phyloP scores from a whole-genome alignment of 164 flowering plant species.

The Santalum album region DNA sequence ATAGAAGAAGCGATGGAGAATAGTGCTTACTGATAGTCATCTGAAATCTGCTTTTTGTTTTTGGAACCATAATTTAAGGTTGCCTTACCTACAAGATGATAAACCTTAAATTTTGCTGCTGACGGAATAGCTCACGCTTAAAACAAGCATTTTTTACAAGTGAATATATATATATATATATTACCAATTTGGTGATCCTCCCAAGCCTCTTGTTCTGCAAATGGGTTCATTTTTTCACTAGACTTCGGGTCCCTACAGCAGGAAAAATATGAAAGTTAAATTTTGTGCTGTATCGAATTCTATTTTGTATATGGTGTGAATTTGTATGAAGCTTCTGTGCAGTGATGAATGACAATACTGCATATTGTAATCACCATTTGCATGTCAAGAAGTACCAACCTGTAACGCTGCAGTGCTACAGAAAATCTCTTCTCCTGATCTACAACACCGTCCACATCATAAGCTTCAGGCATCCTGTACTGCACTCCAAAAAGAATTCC shows the following conservation, averaged over 20 bases:
- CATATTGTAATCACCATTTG: neutral
- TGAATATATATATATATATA: neutral
- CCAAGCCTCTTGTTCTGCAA: slow-evolving; percentile 99
- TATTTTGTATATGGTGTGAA: neutral
- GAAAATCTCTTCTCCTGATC: slow-evolving; percentile 92
- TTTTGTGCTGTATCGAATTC: neutral
- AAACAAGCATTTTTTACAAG: neutral
- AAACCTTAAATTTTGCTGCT: neutral
- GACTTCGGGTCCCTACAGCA: slow-evolving; percentile 52
- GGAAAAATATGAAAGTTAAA: neutral
- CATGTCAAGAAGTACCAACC: slow-evolving; percentile 30
- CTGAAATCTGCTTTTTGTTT: slow-evolving; percentile 47
- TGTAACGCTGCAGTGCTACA: slow-evolving; percentile 79
- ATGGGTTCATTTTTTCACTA: slow-evolving; percentile 91
- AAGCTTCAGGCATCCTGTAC: slow-evolving; percentile 98
- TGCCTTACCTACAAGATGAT: slow-evolving; percentile 66
- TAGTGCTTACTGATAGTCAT: slow-evolving; percentile 71
- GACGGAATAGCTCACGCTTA: neutral
- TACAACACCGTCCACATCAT: slow-evolving; percentile 81
- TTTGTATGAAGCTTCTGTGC: neutral
- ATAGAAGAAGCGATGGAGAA: neutral
- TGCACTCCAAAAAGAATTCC: slow-evolving; percentile 28
- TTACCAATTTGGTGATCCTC: slow-evolving; percentile 96
- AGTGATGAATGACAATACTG: too few relatives aligned
- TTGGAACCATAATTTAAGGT: slow-evolving; percentile 78